Evolutionary conservation across 768 basidiomycete species (phyloP).

Genomic region (Leucosporidium creatinivorum): DNA sequence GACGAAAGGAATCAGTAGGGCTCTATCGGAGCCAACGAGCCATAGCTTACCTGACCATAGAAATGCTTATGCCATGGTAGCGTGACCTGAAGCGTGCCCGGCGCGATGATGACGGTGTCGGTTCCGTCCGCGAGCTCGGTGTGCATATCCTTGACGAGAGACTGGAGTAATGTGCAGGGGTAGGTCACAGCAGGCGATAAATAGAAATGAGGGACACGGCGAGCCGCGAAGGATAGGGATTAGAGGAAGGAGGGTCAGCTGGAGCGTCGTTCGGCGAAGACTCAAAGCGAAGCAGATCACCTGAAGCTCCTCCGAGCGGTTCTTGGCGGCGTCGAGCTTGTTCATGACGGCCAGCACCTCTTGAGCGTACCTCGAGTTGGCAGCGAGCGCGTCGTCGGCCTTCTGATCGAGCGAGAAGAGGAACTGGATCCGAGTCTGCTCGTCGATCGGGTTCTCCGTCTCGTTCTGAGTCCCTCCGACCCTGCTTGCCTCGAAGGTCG

Average conservation of each 20-base stretch:
- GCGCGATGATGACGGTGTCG: conserved; percentile 3
- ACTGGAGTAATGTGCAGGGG: conserved; percentile 5
- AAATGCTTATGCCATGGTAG: conserved; percentile 30
- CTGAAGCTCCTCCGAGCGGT: conserved; percentile 8
- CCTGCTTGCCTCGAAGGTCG: too few species aligned
- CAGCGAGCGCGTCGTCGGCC: conserved; percentile 8
- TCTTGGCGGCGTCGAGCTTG: neutral
- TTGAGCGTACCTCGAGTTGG: conserved; percentile 14
- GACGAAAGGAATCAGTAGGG: too few species aligned
- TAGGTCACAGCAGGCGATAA: too few species aligned
- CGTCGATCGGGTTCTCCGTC: too few species aligned
- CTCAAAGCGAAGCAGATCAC: neutral
- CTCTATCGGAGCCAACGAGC: too few species aligned
- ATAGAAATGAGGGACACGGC: too few species aligned
- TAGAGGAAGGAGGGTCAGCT: too few species aligned
- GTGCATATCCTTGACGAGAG: conserved; percentile 4
- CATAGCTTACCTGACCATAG: conserved; percentile 16
- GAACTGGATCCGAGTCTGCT: neutral
- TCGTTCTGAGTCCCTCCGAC: too few species aligned
- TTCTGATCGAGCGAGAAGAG: conserved; percentile 11
- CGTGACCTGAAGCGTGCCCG: neutral
- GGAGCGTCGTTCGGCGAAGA: too few species aligned
- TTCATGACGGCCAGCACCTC: conserved; percentile 8
- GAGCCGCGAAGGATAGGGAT: too few species aligned
- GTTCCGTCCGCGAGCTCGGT: neutral